Conservation (phyloP, 2,329 filamentous ascomycete species). For the Ramularia collo-cygni region DNA sequence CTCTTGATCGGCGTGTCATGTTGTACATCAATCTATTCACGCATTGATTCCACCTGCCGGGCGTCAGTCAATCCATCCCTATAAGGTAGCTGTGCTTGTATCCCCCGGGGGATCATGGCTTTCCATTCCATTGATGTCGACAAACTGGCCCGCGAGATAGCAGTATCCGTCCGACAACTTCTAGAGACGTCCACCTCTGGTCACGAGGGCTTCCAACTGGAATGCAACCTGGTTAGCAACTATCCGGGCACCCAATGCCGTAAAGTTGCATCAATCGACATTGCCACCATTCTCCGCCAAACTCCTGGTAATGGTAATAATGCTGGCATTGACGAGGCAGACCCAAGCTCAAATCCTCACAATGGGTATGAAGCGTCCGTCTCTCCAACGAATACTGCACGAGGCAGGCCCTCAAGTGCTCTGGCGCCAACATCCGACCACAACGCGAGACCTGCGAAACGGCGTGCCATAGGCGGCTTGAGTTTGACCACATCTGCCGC, state of each 20-base stretch:
- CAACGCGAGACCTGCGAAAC: constrained; percentile 36
- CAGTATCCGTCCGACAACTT: constrained; percentile 3
- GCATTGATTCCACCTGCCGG: too few species aligned
- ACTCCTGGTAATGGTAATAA: background rate
- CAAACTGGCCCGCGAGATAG: constrained; percentile 13
- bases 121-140: constrained; percentile 10
- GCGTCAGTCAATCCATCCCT: too few species aligned
- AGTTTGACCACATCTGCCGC: too few species aligned
- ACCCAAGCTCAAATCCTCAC: too few species aligned
- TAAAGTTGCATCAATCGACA: constrained; percentile 12
- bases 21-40: too few species aligned
- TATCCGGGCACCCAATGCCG: background rate
- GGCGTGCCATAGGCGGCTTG: constrained; percentile 30
- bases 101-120: constrained; percentile 2
- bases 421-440: constrained; percentile 5
- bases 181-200: constrained; percentile 6
- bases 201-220: constrained; percentile 14
- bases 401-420: constrained; percentile 4
- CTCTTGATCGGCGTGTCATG: too few species aligned
- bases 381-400: constrained; percentile 6
- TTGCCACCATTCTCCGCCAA: constrained; percentile 3
- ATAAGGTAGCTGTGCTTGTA: too few species aligned
- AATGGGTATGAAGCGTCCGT: background rate
- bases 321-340: background rate
- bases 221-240: constrained; percentile 15